Evolutionary conservation across 768 basidiomycete species (phyloP).

Genomic region (Tylopilus sp.): DNA sequence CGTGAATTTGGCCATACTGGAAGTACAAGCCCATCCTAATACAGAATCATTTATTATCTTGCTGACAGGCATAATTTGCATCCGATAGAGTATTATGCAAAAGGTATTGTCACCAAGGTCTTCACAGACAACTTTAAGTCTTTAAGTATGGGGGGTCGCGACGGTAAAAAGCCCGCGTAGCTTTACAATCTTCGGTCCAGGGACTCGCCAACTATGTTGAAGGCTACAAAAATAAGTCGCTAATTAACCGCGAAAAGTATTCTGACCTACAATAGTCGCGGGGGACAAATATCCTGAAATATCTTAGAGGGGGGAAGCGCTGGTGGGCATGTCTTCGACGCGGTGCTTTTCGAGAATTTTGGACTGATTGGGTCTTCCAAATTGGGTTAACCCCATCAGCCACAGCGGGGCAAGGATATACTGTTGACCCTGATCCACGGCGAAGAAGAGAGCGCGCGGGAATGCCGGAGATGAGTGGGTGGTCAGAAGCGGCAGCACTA

Average conservation of each 20-base stretch:
- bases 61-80: neutral
- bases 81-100: neutral
- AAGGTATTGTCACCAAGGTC: neutral
- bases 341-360: conserved; percentile 31
- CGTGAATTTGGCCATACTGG: neutral
- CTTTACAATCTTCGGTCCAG: neutral
- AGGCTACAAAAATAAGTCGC: conserved; percentile 24
- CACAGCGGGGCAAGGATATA: conserved; percentile 8
- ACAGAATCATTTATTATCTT: neutral
- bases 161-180: conserved; percentile 11
- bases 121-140: neutral
- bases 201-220: conserved; percentile 1
- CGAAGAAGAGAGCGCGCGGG: conserved; percentile 25
- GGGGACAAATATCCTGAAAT: conserved; percentile 25
- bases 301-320: conserved; percentile 15
- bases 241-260: conserved; percentile 5
- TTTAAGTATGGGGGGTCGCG: neutral
- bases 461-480: conserved; percentile 20
- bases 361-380: conserved; percentile 11
- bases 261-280: conserved; percentile 5
- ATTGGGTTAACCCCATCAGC: conserved; percentile 6
- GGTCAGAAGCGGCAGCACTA: conserved; percentile 4
- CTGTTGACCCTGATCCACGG: conserved; percentile 31
- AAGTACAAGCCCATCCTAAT: neutral
- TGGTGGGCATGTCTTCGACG: conserved; percentile 21